Conservation (phyloP, 2,329 filamentous ascomycete genomes). For the Aspergillus sp. region DNA sequence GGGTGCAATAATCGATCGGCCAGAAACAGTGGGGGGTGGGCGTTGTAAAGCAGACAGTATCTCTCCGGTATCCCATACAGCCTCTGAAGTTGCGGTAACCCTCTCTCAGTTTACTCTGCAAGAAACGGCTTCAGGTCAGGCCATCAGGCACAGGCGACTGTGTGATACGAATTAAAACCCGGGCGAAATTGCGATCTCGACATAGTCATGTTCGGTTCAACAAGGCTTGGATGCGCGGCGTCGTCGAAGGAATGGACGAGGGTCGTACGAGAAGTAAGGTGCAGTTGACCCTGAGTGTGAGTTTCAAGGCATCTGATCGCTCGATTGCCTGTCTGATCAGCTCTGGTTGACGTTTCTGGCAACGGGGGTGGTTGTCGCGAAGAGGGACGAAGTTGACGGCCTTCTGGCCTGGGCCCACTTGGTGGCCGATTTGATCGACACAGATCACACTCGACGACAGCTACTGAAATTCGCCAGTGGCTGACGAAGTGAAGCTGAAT, state of each 20-base stretch:
- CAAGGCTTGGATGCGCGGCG: constrained; percentile 13
- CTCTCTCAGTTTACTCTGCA: neutral
- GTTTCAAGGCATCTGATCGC: neutral
- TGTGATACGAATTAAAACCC: constrained; percentile 14
- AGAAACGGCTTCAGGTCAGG: neutral
- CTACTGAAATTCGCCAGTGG: neutral
- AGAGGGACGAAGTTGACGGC: constrained; percentile 3
- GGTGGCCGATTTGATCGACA: constrained; percentile 11
- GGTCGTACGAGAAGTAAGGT: constrained; percentile 9
- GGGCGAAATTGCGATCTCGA: constrained; percentile 19
- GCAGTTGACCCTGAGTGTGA: neutral
- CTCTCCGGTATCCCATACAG: constrained; percentile 14
- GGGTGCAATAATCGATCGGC: constrained; percentile 8
- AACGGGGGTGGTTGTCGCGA: neutral
- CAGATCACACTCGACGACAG: neutral
- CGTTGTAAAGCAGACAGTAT: neutral
- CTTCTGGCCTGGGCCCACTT: constrained; percentile 10
- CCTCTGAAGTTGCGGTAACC: constrained; percentile 3
- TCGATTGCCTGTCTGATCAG: neutral
- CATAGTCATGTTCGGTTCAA: constrained; percentile 22
- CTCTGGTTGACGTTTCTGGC: neutral
- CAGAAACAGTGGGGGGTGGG: constrained; percentile 4
- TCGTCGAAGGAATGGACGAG: constrained; percentile 7
- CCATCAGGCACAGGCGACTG: constrained; percentile 12
- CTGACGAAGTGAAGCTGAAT: neutral